Conservation (phyloP, 176 grass and related monocot genomes). For the Elaeis guineensis region DNA sequence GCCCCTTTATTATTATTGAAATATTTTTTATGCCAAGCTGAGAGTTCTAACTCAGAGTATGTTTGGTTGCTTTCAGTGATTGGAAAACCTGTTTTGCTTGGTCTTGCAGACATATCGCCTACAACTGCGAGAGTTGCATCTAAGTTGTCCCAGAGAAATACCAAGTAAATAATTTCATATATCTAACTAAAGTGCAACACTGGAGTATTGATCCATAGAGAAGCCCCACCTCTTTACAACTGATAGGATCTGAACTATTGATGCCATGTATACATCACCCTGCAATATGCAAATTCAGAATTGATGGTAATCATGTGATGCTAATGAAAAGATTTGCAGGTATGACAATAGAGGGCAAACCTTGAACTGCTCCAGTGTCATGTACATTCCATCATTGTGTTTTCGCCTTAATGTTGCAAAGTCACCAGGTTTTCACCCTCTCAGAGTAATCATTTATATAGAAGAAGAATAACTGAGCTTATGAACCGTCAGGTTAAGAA, state of each 20-base stretch:
- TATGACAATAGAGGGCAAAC: constrained; percentile 8
- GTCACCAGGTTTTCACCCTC: constrained; percentile 49
- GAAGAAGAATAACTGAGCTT: background rate
- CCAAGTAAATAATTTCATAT: too few relatives aligned
- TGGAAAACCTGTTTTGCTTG: constrained; percentile 56
- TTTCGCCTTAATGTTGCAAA: constrained; percentile 60
- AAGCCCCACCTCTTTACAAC: constrained; percentile 35
- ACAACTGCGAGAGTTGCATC: background rate
- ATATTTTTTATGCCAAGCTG: constrained; percentile 34
- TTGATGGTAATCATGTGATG: background rate
- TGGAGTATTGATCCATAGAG: too few relatives aligned
- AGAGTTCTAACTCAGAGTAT: constrained; percentile 35
- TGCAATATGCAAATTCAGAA: constrained; percentile 12
- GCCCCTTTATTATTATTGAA: constrained; percentile 4
- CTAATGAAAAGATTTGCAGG: background rate
- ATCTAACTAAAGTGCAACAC: too few relatives aligned
- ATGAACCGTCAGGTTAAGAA: too few relatives aligned
- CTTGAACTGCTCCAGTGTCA: constrained; percentile 53
- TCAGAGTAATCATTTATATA: constrained; percentile 43
- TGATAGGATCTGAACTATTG: constrained; percentile 46
- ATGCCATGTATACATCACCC: constrained; percentile 59
- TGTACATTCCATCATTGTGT: constrained; percentile 61
- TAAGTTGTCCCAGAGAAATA: too few relatives aligned
- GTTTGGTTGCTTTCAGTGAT: constrained; percentile 41
- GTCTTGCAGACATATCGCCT: constrained; percentile 33